Evolutionary conservation across 257 asterid genomes (phyloP).

Genomic region (Nemophila menziesii): DNA sequence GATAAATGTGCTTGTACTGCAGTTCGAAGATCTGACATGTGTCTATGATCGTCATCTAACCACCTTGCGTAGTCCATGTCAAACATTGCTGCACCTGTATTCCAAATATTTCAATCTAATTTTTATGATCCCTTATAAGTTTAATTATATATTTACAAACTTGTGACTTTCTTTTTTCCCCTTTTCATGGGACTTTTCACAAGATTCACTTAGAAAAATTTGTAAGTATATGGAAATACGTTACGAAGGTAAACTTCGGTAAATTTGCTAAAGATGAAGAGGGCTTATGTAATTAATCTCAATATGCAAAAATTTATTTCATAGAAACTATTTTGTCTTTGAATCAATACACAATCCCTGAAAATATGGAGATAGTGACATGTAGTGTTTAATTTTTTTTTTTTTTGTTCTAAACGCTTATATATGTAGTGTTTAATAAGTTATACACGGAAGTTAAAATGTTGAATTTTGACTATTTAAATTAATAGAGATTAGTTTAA

Average conservation of each 20-base stretch:
- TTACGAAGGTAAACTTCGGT: no score
- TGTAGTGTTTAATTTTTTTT: no score
- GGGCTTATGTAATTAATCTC: neutral
- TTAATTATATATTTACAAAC: no score
- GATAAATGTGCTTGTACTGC: conserved; percentile 70
- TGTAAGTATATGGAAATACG: no score
- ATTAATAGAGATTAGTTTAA: conserved; percentile 20
- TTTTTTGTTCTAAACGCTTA: no score
- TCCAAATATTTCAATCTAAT: neutral
- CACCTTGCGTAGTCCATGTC: conserved; percentile 94
- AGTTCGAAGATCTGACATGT: conserved; percentile 64
- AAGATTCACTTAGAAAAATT: no score
- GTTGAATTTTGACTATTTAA: conserved; percentile 17
- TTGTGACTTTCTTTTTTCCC: no score
- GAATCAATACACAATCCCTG: conserved; percentile 7
- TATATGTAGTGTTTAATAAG: conserved; percentile 11
- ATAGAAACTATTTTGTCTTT: conserved; percentile 7
- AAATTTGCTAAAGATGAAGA: no score
- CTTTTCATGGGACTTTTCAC: no score
- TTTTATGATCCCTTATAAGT: no score
- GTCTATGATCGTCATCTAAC: conserved; percentile 81
- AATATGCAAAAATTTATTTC: neutral
- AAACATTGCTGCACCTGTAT: conserved; percentile 68
- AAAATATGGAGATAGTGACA: conserved; percentile 11
- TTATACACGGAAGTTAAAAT: conserved; percentile 7